Evolutionary conservation across 2,329 filamentous ascomycete species (phyloP), one percentile per base, ranked within the genome.

Genomic region (Colletotrichum eleusines): DNA sequence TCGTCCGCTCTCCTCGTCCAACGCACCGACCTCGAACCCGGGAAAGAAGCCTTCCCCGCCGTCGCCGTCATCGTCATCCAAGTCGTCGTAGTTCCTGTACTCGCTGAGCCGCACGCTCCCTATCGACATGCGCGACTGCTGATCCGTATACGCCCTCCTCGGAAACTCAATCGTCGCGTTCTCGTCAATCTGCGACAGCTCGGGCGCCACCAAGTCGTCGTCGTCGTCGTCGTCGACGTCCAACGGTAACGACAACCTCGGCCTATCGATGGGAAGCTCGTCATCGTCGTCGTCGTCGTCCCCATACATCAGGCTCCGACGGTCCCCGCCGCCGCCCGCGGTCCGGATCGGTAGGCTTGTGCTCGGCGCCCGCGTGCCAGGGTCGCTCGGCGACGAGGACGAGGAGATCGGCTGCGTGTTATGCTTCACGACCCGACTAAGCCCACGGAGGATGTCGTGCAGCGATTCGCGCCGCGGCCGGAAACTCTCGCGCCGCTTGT

Each of bases 101-200:
- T 90, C 88, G 74, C 88, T 90, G 76, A 86, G 82, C 31, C 85
- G 81, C 63, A 84, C 78, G 70, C 85, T 88, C 0, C 84, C 87
- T 73, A 90, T 79, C 14, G 86, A 87, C 38, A 86, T 75, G 38
- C 87, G 79, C 4, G 81, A 80, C 0, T 83, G 82, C 57, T 82
- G 79, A 69, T 89, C 86, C 63, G 80, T 85, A 46, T 80, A 76
- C 20, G 84, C 85, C 59, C 89, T 81, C 35, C 89, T 83, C 9
- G 88, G 86, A 59, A 90, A 76, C 78, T 91, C 90, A 35, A 91
- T 84, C 2, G 89, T 86, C 54, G 87, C 86, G 14, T 72, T 72
- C 51, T 89, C 87, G 33, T 90, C 88, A 31, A 91, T 75, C 12
- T 84, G 82, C 40, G 86, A 85, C 60, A 87, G 84, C 62, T 82